A percentile compares a stretch with the other conserved stretches of the same genome.
Conservation (phyloP, 2,329 filamentous ascomycete genomes). For the Exophiala oligosperma region DNA sequence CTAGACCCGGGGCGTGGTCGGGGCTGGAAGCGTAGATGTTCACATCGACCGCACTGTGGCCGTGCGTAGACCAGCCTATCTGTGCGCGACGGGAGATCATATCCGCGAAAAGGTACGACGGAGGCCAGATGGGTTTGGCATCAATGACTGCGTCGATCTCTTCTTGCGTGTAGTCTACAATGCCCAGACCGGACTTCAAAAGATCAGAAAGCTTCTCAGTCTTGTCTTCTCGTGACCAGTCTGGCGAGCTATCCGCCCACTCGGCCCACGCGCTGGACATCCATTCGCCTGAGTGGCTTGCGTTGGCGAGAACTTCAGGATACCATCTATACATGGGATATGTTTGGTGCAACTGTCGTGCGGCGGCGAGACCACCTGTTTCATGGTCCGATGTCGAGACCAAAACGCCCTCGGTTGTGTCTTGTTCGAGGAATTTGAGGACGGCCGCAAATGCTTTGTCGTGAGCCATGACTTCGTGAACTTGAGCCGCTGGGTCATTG, state of each 20-base stretch:
- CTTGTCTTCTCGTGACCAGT: constrained; percentile 22
- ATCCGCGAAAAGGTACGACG: constrained; percentile 68
- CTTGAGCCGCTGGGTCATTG: constrained; percentile 81
- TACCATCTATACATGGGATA: constrained; percentile 79
- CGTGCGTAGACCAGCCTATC: constrained; percentile 91
- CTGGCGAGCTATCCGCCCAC: constrained; percentile 50
- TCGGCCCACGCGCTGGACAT: constrained; percentile 63
- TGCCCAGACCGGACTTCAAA: constrained; percentile 70
- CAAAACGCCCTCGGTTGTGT: constrained; percentile 68
- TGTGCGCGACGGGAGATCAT: constrained; percentile 90
- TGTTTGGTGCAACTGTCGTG: constrained; percentile 64
- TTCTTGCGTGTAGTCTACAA: constrained; percentile 67
- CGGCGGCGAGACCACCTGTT: constrained; percentile 83
- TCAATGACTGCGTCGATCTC: constrained; percentile 70
- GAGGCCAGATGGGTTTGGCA: constrained; percentile 53
- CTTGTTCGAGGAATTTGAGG: constrained; percentile 77
- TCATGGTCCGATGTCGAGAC: constrained; percentile 95
- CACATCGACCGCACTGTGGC: constrained; percentile 90
- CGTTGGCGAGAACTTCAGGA: constrained; percentile 76
- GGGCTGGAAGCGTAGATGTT: constrained; percentile 88
- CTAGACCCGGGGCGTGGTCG: constrained; percentile 60
- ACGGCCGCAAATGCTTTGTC: constrained; percentile 83
- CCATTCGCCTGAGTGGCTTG: constrained; percentile 71
- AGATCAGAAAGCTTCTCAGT: constrained; percentile 47
- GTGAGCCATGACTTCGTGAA: constrained; percentile 92